Evolutionary conservation across 106 monocot species (phyloP), one percentile per base, ranked within the genome.

Genomic region (Apostasia shenzhenica): DNA sequence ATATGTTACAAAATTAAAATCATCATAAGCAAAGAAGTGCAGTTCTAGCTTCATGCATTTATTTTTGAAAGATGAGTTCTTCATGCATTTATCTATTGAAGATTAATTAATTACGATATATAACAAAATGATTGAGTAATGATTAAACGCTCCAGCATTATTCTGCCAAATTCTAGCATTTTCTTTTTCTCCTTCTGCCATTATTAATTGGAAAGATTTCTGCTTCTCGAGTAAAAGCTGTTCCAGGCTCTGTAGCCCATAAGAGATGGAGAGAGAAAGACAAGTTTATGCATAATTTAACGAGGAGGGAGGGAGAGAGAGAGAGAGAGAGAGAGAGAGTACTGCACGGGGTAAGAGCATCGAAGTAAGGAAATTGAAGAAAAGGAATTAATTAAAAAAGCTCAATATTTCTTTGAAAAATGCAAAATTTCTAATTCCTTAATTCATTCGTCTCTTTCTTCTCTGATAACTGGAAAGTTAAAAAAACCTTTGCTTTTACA

Each of bases 151-250:
- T 52, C 52, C 10, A 4, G 7, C 52, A 6, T 52, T 43, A 45
- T 44, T 43, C 45, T 8, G 12, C 3, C 43, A 62, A 44, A 41
- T 3, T 62, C 48, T 47, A 70, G 37, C 47, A 14, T 47, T 59
- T 41, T 14, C 10, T 56, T 44, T 73, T 46, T 64, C 12, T 64
- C 14, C 26, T 63, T 14, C 45, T 37, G 8, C 13, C 40, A 55
- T 55, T 26, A 26, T 26, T 26, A 26, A 58, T 7, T 48, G 40
- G 49, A 48, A 67, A 46, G 48, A 8, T 66, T 56, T 56, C 48
- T 67, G 67, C 66, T 48, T 44, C 57, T 6, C 10, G 48, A 50
- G 48, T 45, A 67, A 73, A 72, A 54, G 62, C 61, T 72, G 60
- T 45, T 62, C 45, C 45, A 44, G 62, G 44, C 62, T 62, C 43